Evolutionary conservation across 1,284 basidiomycete genomes (phyloP).

Genomic region (Cryptococcus hybrid): DNA sequence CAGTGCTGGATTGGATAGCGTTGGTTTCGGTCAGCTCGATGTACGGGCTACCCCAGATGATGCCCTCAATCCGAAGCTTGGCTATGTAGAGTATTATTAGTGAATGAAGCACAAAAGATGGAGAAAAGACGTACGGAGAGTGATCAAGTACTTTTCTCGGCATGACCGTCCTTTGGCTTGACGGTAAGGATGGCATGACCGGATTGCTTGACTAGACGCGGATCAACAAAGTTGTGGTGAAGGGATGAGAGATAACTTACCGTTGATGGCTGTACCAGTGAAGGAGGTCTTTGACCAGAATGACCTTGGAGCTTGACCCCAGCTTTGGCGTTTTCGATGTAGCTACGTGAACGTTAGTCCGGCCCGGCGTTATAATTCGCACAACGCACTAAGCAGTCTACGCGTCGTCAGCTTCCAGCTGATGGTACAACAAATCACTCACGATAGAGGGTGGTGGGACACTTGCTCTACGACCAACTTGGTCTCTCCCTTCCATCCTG

Average conservation of each 20-base stretch:
- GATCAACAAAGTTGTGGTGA: not conserved
- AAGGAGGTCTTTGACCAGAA: constrained; percentile 87
- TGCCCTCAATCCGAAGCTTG: constrained; percentile 62
- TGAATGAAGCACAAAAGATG: not conserved
- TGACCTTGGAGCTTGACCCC: constrained; percentile 82
- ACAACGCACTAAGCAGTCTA: constrained; percentile 55
- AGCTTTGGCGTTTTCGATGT: constrained; percentile 78
- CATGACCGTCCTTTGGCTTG: constrained; percentile 57
- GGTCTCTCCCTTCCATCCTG: constrained; percentile 77
- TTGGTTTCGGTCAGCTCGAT: constrained; percentile 82
- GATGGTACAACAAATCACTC: constrained; percentile 16
- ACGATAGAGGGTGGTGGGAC: constrained; percentile 84
- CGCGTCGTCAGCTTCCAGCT: not conserved
- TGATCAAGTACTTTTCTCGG: constrained; percentile 81
- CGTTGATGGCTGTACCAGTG: constrained; percentile 68
- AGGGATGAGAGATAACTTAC: constrained; percentile 40
- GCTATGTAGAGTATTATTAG: constrained; percentile 47
- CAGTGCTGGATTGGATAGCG: constrained; percentile 78
- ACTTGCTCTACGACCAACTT: constrained; percentile 93
- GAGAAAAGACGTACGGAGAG: constrained; percentile 59
- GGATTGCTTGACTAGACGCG: constrained; percentile 76
- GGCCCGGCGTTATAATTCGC: constrained; percentile 47
- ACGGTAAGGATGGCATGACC: constrained; percentile 87
- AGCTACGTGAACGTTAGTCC: constrained; percentile 36
- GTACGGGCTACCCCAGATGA: constrained; percentile 55